phyloP scores from a whole-genome alignment of 768 basidiomycete genomes.

The Hemileccinum rubropunctum region DNA sequence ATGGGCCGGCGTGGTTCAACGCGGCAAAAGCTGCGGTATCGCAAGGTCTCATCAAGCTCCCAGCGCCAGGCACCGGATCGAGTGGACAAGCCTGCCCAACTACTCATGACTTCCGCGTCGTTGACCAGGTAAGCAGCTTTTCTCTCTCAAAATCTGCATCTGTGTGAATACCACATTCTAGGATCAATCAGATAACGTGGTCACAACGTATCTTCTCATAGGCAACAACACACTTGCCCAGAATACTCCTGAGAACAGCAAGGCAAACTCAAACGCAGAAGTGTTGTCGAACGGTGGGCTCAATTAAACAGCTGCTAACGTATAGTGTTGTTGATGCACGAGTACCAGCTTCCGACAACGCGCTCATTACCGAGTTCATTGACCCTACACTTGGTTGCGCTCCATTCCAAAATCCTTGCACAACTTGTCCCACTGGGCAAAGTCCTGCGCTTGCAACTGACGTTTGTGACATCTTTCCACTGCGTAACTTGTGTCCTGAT shows the following conservation, averaged over 20 bases:
- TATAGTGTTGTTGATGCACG: not conserved
- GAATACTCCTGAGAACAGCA: constrained; percentile 23
- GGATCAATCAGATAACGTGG: constrained; percentile 29
- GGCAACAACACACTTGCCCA: constrained; percentile 22
- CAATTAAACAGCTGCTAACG: not conserved
- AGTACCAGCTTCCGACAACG: constrained; percentile 24
- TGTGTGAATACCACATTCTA: not conserved
- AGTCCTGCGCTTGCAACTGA: constrained; percentile 22
- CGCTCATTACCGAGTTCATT: constrained; percentile 23
- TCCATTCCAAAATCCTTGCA: constrained; percentile 26
- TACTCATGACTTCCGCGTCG: constrained; percentile 27
- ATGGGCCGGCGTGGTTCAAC: constrained; percentile 24
- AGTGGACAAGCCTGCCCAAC: constrained; percentile 24
- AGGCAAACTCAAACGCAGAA: constrained; percentile 23
- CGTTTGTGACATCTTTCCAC: constrained; percentile 2
- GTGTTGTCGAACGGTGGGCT: constrained; percentile 24
- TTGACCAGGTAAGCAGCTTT: constrained; percentile 18
- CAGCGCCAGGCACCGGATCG: constrained; percentile 19
- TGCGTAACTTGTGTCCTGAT: not conserved
- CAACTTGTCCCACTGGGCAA: constrained; percentile 21
- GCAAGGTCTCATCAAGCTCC: constrained; percentile 17
- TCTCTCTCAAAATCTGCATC: not conserved
- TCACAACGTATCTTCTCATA: constrained; percentile 29
- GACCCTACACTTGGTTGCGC: constrained; percentile 26
- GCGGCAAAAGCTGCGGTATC: constrained; percentile 20